Conservation (phyloP, 1,139 yeast genomes). For the Nakaseomyces uthaithaninus region DNA sequence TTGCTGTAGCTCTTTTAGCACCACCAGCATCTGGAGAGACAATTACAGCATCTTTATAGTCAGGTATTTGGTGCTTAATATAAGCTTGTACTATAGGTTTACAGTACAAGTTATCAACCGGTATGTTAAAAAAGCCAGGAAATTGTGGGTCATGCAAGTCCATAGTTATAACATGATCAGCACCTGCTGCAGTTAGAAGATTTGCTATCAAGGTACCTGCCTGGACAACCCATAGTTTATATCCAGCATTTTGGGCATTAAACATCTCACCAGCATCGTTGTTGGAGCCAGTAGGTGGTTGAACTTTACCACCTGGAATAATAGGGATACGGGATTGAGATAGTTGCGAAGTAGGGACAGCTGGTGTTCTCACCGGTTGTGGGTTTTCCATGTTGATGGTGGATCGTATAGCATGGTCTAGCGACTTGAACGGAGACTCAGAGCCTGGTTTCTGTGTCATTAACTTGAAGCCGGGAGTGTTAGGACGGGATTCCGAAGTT, state of each 20-base stretch:
- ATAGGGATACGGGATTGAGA: conserved; percentile 31
- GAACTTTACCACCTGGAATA: conserved; percentile 30
- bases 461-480: conserved; percentile 39
- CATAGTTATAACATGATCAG: conserved; percentile 95
- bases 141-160: conserved; percentile 94
- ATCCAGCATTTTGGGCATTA: conserved; percentile 48
- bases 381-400: conserved; percentile 12
- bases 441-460: conserved; percentile 24
- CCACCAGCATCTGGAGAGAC: conserved; percentile 98
- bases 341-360: conserved; percentile 10
- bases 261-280: conserved; percentile 27
- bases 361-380: conserved; percentile 9
- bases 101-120: conserved; percentile 84
- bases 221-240: conserved; percentile 93
- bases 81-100: conserved; percentile 78
- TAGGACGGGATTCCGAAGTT: conserved; percentile 57
- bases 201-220: conserved; percentile 90
- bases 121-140: conserved; percentile 87
- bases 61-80: conserved; percentile 62
- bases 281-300: conserved; percentile 17
- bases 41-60: conserved; percentile 70
- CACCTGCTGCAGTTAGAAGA: conserved; percentile 84
- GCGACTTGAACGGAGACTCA: conserved; percentile 18
- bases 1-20: conserved; percentile 88
- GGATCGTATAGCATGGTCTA: conserved; percentile 21